Conservation (phyloP, 192 early-diverging fungal species). For the Funneliformis geosporum region DNA sequence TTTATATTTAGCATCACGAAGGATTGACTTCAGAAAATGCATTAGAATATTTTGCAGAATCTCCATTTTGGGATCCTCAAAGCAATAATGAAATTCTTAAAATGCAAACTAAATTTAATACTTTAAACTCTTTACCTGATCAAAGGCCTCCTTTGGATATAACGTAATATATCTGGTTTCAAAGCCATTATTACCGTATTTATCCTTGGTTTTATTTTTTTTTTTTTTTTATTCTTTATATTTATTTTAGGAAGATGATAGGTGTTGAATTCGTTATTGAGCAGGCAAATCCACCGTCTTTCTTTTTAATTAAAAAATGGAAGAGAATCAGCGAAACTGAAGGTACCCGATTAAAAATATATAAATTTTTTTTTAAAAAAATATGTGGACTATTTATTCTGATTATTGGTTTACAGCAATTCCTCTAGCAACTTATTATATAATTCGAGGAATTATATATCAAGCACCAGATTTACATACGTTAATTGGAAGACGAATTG, state of each 20-base stretch:
- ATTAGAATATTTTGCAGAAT: conserved; percentile 76
- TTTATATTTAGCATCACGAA: conserved; percentile 33
- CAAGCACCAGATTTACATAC: conserved; percentile 70
- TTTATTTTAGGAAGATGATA: conserved; percentile 58
- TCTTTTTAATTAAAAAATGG: conserved; percentile 72
- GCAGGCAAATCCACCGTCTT: conserved; percentile 61
- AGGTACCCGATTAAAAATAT: conserved; percentile 35
- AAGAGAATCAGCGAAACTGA: conserved; percentile 57
- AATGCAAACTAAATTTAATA: conserved; percentile 80
- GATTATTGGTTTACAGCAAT: conserved; percentile 38
- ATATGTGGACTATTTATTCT: not conserved
- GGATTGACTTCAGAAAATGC: conserved; percentile 72
- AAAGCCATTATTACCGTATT: not conserved
- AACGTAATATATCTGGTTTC: conserved; percentile 6
- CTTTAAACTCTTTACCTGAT: conserved; percentile 55
- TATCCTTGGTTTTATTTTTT: not conserved
- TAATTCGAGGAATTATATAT: conserved; percentile 69
- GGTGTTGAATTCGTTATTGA: conserved; percentile 73
- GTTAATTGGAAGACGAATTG: conserved; percentile 63
- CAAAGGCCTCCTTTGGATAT: not conserved
- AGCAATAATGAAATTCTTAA: conserved; percentile 74
- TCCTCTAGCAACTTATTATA: conserved; percentile 66
- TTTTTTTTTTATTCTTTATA: not conserved
- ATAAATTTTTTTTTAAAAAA: too few species aligned
- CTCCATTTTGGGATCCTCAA: conserved; percentile 78